A percentile compares a stretch with the other conserved stretches of the same genome.
Evolutionary conservation across 2,329 filamentous ascomycete species (phyloP).

Genomic region (Arthrobotrys entomopaga): DNA sequence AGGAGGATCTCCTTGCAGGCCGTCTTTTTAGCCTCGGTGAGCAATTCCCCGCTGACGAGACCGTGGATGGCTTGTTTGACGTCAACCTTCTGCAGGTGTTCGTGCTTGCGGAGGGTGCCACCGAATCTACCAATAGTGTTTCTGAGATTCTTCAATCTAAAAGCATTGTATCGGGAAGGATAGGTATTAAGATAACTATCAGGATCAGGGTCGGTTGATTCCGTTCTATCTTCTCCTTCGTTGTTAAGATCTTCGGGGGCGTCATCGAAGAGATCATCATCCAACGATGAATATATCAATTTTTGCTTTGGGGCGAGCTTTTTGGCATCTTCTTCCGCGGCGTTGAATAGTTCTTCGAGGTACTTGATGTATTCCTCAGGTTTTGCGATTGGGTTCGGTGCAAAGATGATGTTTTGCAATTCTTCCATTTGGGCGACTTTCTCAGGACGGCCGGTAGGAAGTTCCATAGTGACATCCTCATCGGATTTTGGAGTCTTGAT

Average conservation of each 20-base stretch:
- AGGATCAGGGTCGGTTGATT: constrained; percentile 1
- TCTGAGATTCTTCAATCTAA: constrained; percentile 33
- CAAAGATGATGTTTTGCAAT: constrained; percentile 46
- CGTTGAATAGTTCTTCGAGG: constrained; percentile 31
- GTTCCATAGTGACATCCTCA: constrained; percentile 28
- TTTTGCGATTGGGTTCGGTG: constrained; percentile 35
- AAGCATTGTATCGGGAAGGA: background rate
- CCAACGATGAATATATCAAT: too few relatives aligned
- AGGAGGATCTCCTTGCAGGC: constrained; percentile 52
- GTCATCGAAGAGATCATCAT: background rate
- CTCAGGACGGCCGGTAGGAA: constrained; percentile 33
- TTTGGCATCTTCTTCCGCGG: constrained; percentile 29
- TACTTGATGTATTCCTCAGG: constrained; percentile 39
- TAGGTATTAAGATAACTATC: constrained; percentile 26
- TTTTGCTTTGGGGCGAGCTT: constrained; percentile 12
- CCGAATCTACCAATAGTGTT: constrained; percentile 45
- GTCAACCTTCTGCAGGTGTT: constrained; percentile 5
- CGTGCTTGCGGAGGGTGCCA: constrained; percentile 31
- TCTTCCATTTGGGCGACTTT: constrained; percentile 46
- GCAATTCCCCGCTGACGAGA: constrained; percentile 44
- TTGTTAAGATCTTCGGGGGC: constrained; percentile 2
- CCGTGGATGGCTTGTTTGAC: constrained; percentile 52
- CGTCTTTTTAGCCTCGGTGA: constrained; percentile 52
- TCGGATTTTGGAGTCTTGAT: constrained; percentile 49
- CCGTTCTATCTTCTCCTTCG: constrained; percentile 7